Percentiles rank a stretch among this genome's conserved stretches.
Conservation (phyloP, 768 basidiomycete genomes). For the Rhodotorula paludigena region DNA sequence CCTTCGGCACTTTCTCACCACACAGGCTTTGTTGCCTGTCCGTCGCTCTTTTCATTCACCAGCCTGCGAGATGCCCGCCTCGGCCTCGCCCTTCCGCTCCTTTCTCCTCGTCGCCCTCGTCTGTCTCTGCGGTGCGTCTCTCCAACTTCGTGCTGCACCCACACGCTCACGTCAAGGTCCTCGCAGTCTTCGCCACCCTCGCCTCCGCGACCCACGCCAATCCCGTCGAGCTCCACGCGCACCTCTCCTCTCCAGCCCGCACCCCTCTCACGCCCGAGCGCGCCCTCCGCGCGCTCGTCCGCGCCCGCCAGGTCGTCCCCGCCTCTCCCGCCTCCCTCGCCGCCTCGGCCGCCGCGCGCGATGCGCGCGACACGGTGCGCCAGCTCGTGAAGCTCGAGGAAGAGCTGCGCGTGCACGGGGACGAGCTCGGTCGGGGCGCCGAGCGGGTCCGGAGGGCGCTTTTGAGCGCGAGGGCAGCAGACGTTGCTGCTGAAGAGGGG, state of each 20-base stretch:
- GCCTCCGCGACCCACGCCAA: background rate
- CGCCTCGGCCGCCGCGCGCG: background rate
- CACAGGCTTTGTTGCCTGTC: background rate
- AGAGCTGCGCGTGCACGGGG: background rate
- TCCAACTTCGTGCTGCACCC: background rate
- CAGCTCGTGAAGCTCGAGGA: background rate
- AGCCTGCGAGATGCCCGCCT: background rate
- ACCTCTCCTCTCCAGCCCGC: background rate
- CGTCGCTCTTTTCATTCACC: background rate
- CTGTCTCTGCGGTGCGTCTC: background rate
- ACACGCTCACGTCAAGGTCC: too few relatives aligned
- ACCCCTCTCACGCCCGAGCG: background rate
- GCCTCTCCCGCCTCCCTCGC: background rate
- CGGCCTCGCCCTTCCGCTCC: background rate
- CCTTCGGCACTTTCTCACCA: too few relatives aligned
- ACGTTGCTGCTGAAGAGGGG: background rate
- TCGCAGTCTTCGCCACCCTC: background rate
- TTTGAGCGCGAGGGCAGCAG: background rate
- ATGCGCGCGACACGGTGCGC: background rate
- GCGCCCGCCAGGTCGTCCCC: slow-evolving; percentile 5
- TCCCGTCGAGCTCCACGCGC: too few relatives aligned
- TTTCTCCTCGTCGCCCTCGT: background rate
- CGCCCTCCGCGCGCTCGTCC: background rate
- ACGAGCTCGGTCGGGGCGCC: background rate
- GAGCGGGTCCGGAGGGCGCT: background rate